Evolutionary conservation across 371 early-diverging fungal genomes (phyloP).

Genomic region (Circinella minor): DNA sequence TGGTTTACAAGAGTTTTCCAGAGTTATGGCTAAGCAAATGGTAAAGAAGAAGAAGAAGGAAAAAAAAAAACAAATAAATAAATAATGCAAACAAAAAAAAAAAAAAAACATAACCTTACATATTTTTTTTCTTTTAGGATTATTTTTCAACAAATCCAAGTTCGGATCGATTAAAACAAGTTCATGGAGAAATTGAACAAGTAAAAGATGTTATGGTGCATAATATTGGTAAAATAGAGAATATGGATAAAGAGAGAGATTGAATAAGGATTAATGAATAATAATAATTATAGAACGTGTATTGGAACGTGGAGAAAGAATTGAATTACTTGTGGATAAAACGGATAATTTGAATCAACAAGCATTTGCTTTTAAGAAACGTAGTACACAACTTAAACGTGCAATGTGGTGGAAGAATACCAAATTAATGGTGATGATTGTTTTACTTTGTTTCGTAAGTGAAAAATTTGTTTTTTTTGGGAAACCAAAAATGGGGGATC

Average conservation of each 20-base stretch:
- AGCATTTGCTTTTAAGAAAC: slow-evolving; percentile 89
- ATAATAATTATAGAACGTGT: slow-evolving; percentile 68
- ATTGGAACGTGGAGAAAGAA: slow-evolving; percentile 89
- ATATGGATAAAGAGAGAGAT: background rate
- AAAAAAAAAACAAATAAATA: background rate
- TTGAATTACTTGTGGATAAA: slow-evolving; percentile 91
- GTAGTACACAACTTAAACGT: slow-evolving; percentile 85
- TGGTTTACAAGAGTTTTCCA: slow-evolving; percentile 84
- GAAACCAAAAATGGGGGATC: too few species aligned
- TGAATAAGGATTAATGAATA: background rate
- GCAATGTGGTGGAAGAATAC: slow-evolving; percentile 96
- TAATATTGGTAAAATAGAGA: slow-evolving; percentile 72
- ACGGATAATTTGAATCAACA: slow-evolving; percentile 87
- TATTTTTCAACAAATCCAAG: slow-evolving; percentile 76
- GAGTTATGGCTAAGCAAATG: slow-evolving; percentile 82
- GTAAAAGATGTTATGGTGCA: slow-evolving; percentile 95
- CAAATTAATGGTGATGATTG: slow-evolving; percentile 75
- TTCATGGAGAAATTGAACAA: slow-evolving; percentile 89
- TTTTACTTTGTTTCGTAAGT: slow-evolving; percentile 71
- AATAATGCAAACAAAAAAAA: slow-evolving; percentile 5
- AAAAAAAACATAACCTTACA: background rate
- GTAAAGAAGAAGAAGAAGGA: slow-evolving; percentile 29
- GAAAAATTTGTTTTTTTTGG: too few species aligned
- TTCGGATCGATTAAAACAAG: slow-evolving; percentile 81
- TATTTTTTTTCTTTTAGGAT: slow-evolving; percentile 47